A percentile compares a stretch with the other conserved stretches of the same genome.
These are phyloP conservation scores for Boletus pseudo-olivaceus DNA, from an alignment of 768 basidiomycete genomes.

Conservation along the genomic window DNA sequence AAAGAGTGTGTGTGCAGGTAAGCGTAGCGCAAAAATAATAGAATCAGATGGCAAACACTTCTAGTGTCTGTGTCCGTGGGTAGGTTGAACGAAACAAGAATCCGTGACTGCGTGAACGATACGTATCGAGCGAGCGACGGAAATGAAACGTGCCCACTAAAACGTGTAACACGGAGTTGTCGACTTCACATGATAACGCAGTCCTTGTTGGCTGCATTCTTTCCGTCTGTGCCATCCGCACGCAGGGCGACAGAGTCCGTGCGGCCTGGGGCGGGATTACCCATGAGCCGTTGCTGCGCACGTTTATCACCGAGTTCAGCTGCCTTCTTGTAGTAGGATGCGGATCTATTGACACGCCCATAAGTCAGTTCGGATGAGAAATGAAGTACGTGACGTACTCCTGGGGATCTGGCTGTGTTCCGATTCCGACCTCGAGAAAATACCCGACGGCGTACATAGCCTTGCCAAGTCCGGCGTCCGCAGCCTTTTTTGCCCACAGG, in stretches of 20 bases:
- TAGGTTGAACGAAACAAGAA: slow-evolving; percentile 8
- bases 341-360: slow-evolving; percentile 46
- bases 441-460: slow-evolving; percentile 99
- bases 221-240: slow-evolving; percentile 45
- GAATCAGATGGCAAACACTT: slow-evolving; percentile 10
- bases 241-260: slow-evolving; percentile 61
- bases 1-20: slow-evolving; percentile 5
- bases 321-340: slow-evolving; percentile 83
- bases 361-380: neutral
- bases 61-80: slow-evolving; percentile 18
- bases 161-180: neutral
- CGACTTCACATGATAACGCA: slow-evolving; percentile 77
- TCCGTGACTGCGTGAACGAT: slow-evolving; percentile 2
- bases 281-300: slow-evolving; percentile 76
- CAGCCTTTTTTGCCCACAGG: slow-evolving; percentile 95
- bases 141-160: slow-evolving; percentile 14
- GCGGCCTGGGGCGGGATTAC: slow-evolving; percentile 56
- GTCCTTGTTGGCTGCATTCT: slow-evolving; percentile 63
- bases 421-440: slow-evolving; percentile 94
- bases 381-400: slow-evolving; percentile 48
- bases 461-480: slow-evolving; percentile 86
- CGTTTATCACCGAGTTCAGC: slow-evolving; percentile 94
- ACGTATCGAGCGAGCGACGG: slow-evolving; percentile 2
- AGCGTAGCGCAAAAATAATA: slow-evolving; percentile 7
- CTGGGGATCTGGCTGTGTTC: slow-evolving; percentile 59